Evolutionary conservation across 148 eudicot species (phyloP), one percentile per base, ranked within the genome.

Genomic region (Silene latifolia): DNA sequence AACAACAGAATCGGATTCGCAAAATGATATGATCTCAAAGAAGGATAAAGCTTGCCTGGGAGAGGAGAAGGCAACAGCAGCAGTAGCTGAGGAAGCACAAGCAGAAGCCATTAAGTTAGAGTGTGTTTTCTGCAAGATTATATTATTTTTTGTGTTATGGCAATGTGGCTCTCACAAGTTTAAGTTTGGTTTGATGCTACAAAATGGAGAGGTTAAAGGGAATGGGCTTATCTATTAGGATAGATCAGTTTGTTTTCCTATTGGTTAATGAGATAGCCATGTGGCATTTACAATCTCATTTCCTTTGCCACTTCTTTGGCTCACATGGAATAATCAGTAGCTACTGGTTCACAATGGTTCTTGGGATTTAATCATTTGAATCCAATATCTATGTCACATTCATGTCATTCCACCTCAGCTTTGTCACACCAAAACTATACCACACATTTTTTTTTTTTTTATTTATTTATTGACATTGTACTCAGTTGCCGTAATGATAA

Each of bases 21-120:
- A n/a, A n/a, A n/a, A 27, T 3, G 29, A 27, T 27, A 27, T 27
- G 29, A 27, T 27, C 29, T 27, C 1, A 27, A 27, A 27, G 29
- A 27, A 27, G 29, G 35, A 32, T 32, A 32, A 4, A 19, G 68
- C 85, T 80, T 93, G 85, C 98, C 95, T 94, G 67, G 89, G 81
- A 70, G 98, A 91, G 56, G 98, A 83, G 86, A 87, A 80, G 82
- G 88, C 83, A 82, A 80, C 89, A 74, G 98, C 88, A 71, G 91
- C 88, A 79, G 91, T 84, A 82, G 98, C 89, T 39, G 98, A 90
- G 70, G 96, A 90, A 83, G 97, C 98, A 84, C 92, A 94, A 65
- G 86, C 85, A 72, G 96, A 84, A 79, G 98, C 97, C 98, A 93
- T 91, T 63, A 15, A 21, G 74, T 32, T 59, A 1, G 35, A 27